A percentile compares a stretch with the other conserved stretches of the same genome.
These are phyloP conservation scores for Coniferiporia sulphurascens DNA, from an alignment of 1,284 basidiomycete species.

Conservation along the genomic window DNA sequence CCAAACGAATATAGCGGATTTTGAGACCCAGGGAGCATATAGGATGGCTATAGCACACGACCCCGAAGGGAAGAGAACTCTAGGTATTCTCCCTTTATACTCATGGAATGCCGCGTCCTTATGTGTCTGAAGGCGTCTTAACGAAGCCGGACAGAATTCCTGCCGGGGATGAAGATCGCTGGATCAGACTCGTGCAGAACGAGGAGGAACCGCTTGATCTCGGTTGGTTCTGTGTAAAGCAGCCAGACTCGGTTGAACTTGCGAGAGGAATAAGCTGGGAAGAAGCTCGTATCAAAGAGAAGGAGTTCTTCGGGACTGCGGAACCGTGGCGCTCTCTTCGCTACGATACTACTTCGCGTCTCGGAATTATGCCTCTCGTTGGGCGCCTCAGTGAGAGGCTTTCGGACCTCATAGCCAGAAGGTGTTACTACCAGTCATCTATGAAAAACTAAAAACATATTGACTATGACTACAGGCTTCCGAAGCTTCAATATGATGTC, in stretches of 20 bases:
- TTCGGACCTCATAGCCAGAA: conserved; percentile 51
- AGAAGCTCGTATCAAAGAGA: conserved; percentile 55
- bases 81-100: conserved; percentile 42
- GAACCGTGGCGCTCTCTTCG: conserved; percentile 52
- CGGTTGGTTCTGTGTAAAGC: conserved; percentile 73
- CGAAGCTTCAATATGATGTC: conserved; percentile 50
- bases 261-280: conserved; percentile 49
- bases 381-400: conserved; percentile 50
- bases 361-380: conserved; percentile 53
- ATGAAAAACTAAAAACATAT: conserved; percentile 20
- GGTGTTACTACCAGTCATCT: conserved; percentile 26
- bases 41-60: conserved; percentile 53
- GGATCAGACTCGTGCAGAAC: conserved; percentile 56
- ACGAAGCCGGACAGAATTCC: conserved; percentile 76
- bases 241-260: conserved; percentile 37
- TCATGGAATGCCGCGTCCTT: background rate
- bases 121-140: conserved; percentile 53
- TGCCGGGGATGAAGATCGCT: conserved; percentile 50
- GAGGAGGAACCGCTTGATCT: conserved; percentile 52
- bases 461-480: conserved; percentile 43
- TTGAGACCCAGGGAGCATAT: conserved; percentile 70
- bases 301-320: conserved; percentile 58
- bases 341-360: conserved; percentile 7
- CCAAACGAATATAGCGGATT: conserved; percentile 46
- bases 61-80: conserved; percentile 56